phyloP scores from a whole-genome alignment of 2,329 filamentous ascomycete species.

The Venturia aucupariae region DNA sequence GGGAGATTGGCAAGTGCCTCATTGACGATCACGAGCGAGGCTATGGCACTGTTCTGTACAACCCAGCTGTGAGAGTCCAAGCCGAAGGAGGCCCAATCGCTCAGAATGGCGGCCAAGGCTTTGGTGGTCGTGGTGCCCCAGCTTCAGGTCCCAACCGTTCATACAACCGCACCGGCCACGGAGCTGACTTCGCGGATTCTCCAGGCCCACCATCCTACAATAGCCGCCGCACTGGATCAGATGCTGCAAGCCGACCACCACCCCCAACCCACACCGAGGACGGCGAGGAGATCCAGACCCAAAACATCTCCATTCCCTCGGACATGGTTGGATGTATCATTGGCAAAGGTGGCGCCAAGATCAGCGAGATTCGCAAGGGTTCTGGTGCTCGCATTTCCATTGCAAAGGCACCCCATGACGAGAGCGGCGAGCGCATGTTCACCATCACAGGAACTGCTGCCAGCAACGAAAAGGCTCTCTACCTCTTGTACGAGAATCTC shows the following conservation, averaged over 20 bases:
- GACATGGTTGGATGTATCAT: slow-evolving; percentile 99
- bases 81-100: slow-evolving; percentile 38
- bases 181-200: slow-evolving; percentile 90
- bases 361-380: slow-evolving; percentile 95
- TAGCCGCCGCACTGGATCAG: slow-evolving; percentile 65
- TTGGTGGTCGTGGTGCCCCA: slow-evolving; percentile 30
- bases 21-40: slow-evolving; percentile 97
- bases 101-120: slow-evolving; percentile 40
- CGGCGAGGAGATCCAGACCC: slow-evolving; percentile 93
- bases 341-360: slow-evolving; percentile 88
- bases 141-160: slow-evolving; percentile 31
- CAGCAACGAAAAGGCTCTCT: slow-evolving; percentile 91
- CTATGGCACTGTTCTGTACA: slow-evolving; percentile 94
- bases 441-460: slow-evolving; percentile 94
- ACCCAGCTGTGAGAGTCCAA: slow-evolving; percentile 85
- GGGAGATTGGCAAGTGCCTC: slow-evolving; percentile 98
- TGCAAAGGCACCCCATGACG: slow-evolving; percentile 92
- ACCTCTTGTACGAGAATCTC: slow-evolving; percentile 95
- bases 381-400: slow-evolving; percentile 97
- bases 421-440: slow-evolving; percentile 98
- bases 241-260: slow-evolving; percentile 66
- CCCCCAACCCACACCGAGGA: slow-evolving; percentile 86
- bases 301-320: slow-evolving; percentile 98
- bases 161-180: slow-evolving; percentile 88
- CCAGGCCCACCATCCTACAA: slow-evolving; percentile 49